phyloP scores from a whole-genome alignment of 1,139 yeast genomes.

The Suhomyces anneliseae region DNA sequence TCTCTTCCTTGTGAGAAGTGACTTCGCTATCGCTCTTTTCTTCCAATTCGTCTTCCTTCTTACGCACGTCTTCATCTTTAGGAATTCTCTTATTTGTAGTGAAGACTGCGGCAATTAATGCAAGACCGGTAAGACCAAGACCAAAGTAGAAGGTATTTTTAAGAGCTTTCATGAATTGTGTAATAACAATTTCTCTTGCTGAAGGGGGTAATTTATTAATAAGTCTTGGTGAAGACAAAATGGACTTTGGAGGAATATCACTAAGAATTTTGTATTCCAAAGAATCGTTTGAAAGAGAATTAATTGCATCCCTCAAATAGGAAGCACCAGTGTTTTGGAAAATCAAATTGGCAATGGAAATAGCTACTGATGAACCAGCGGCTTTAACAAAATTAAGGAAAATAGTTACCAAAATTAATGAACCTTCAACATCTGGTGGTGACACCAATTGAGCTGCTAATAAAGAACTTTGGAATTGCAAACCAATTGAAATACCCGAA shows the following conservation, averaged over 20 bases:
- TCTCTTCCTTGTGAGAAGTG: neutral
- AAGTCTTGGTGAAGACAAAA: slow-evolving; percentile 32
- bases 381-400: slow-evolving; percentile 48
- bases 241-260: slow-evolving; percentile 18
- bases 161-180: slow-evolving; percentile 38
- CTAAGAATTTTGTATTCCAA: slow-evolving; percentile 18
- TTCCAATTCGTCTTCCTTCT: slow-evolving; percentile 14
- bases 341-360: slow-evolving; percentile 48
- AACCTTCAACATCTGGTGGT: slow-evolving; percentile 50
- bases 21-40: neutral
- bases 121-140: slow-evolving; percentile 32
- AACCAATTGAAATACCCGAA: slow-evolving; percentile 57
- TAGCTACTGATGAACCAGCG: slow-evolving; percentile 50
- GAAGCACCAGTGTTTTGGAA: slow-evolving; percentile 31
- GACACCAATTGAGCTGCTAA: slow-evolving; percentile 56
- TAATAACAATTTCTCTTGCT: slow-evolving; percentile 24
- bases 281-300: slow-evolving; percentile 17
- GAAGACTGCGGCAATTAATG: slow-evolving; percentile 20
- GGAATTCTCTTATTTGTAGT: slow-evolving; percentile 44
- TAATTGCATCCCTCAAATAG: slow-evolving; percentile 21
- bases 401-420: slow-evolving; percentile 51
- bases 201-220: slow-evolving; percentile 27
- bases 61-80: slow-evolving; percentile 26
- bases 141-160: slow-evolving; percentile 42
- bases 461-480: slow-evolving; percentile 51